phyloP scores from a whole-genome alignment of 768 basidiomycete species.

The Boletus subparvulus region DNA sequence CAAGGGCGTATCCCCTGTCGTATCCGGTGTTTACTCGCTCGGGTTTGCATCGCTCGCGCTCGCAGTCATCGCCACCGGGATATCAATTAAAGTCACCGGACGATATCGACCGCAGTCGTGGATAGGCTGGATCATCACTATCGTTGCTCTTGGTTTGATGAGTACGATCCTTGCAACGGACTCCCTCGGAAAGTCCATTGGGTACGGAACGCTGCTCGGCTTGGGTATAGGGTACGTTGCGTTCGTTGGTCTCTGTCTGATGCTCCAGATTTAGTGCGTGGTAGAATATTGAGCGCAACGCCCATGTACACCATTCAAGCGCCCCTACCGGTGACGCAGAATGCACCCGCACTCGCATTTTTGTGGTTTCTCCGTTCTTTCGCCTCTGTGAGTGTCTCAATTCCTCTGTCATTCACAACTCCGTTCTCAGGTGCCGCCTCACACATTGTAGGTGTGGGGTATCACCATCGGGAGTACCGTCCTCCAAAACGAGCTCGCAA shows the following conservation, averaged over 20 bases:
- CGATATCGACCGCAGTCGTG: slow-evolving; percentile 35
- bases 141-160: slow-evolving; percentile 39
- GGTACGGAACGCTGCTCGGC: neutral
- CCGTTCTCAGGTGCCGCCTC: neutral
- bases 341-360: neutral
- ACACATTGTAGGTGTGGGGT: slow-evolving; percentile 43
- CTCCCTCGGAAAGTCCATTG: slow-evolving; percentile 21
- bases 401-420: neutral
- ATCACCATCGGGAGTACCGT: slow-evolving; percentile 47
- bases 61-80: slow-evolving; percentile 31
- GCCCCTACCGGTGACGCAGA: neutral
- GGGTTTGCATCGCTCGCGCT: slow-evolving; percentile 29
- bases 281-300: neutral
- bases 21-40: slow-evolving; percentile 24
- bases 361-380: slow-evolving; percentile 5
- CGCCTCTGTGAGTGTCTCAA: slow-evolving; percentile 27
- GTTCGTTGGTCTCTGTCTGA: too few relatives aligned
- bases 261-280: neutral
- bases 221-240: neutral
- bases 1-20: slow-evolving; percentile 33
- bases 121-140: slow-evolving; percentile 31
- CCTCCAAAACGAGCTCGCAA: slow-evolving; percentile 48
- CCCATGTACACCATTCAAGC: slow-evolving; percentile 38
- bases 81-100: slow-evolving; percentile 25
- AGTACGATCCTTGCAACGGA: slow-evolving; percentile 27